Evolutionary conservation across 2,329 filamentous ascomycete genomes (phyloP), one percentile per base, ranked within the genome.

Genomic region (Xylaria hypoxylon): DNA sequence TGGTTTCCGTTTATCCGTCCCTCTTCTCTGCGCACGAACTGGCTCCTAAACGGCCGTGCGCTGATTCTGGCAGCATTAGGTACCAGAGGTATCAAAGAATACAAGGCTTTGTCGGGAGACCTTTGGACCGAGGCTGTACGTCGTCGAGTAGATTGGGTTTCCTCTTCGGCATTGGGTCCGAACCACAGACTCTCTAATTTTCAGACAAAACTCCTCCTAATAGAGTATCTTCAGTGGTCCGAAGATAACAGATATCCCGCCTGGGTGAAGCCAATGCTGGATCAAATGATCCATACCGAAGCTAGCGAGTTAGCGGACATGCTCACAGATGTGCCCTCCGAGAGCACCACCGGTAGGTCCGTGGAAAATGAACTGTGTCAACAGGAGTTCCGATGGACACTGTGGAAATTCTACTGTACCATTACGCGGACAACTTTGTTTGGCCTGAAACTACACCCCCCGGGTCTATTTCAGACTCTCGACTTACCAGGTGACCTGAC

Each of bases 401-500:
- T 65, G 24, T 65, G 64, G 64, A 65, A 62, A 44, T 65, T 65
- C 45, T 65, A 65, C 47, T 65, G 59, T 24, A 33, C 31, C 5
- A 24, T 62, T 31, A 62, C 64, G n/a, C 64, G 45, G 22, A 35
- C 59, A 17, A 62, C 35, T 26, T 24, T 65, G 31, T 31, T 65
- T 2, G 64, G 59, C 31, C 56, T 65, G 8, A 62, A 42, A 24
- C 50, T 62, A 42, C 45, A 22, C 1, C 64, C 64, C 0, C 64
- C 64, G 38, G 45, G 13, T n/a, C 10, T 58, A 10, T 65, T 65
- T 26, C 59, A 65, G 31, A 48, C 58, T 19, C 64, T 65, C 22
- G 31, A 59, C 8, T 42, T 65, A 17, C 64, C 64, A 5, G 59
- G 64, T 17, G 59, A 62, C 5, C 59, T 59, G 13, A 60, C 58